A percentile compares a stretch with the other conserved stretches of the same genome.
phyloP scores from a whole-genome alignment of 148 eudicot genomes.

The Euryodendron excelsum region DNA sequence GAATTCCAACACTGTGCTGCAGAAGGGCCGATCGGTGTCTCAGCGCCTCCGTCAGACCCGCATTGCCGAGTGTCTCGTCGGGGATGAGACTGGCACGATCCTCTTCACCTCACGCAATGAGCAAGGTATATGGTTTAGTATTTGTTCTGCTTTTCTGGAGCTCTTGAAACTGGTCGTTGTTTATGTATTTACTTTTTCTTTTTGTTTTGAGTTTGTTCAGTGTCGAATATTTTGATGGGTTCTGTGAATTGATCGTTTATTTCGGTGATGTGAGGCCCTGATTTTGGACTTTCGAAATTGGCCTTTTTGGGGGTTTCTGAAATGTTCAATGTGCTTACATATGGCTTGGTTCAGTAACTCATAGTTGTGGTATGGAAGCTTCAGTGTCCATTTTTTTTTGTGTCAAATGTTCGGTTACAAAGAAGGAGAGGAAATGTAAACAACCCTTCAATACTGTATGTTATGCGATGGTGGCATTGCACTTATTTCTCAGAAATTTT shows the following conservation, averaged over 20 bases:
- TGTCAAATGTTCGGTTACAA: neutral
- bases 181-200: neutral
- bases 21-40: conserved; percentile 26
- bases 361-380: neutral
- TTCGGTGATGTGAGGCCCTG: neutral
- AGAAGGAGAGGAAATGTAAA: neutral
- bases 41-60: conserved; percentile 32
- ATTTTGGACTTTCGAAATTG: neutral
- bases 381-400: neutral
- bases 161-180: neutral
- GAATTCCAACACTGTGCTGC: conserved; percentile 29
- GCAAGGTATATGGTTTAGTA: conserved; percentile 29
- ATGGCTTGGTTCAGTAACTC: neutral
- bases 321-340: neutral
- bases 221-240: neutral
- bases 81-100: conserved; percentile 44
- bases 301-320: neutral
- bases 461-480: neutral
- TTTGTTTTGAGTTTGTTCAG: neutral
- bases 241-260: neutral
- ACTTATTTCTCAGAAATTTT: neutral
- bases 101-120: conserved; percentile 58
- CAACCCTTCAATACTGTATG: neutral
- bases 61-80: conserved; percentile 49
- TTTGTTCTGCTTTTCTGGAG: neutral